phyloP scores from a whole-genome alignment of 192 early-diverging fungal species.

The Diversispora eburnea region DNA sequence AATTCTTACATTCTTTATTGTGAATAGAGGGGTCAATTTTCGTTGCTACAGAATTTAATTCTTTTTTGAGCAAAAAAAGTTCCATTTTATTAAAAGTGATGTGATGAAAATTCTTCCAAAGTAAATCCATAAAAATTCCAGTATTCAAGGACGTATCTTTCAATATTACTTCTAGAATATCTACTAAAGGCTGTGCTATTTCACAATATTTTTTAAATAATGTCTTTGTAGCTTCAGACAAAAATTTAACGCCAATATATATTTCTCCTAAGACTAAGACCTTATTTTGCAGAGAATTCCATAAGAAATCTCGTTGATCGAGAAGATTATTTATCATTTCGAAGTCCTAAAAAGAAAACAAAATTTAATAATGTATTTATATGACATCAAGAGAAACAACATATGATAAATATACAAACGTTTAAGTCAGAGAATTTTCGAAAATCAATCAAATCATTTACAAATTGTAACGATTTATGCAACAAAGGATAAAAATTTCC shows the following conservation, averaged over 20 bases:
- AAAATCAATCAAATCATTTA: constrained; percentile 33
- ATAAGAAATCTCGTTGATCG: constrained; percentile 52
- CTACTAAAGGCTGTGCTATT: constrained; percentile 17
- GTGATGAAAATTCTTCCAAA: constrained; percentile 55
- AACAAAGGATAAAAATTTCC: constrained; percentile 46
- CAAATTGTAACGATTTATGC: constrained; percentile 11
- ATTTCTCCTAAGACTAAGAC: constrained; percentile 50
- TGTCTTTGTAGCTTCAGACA: constrained; percentile 32
- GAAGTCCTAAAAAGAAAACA: no score
- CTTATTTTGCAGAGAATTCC: constrained; percentile 39
- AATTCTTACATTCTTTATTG: not conserved
- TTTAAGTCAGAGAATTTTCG: constrained; percentile 15
- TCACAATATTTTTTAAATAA: constrained; percentile 18
- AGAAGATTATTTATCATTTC: constrained; percentile 42
- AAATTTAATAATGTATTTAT: no score
- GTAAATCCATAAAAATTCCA: constrained; percentile 48
- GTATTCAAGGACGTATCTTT: constrained; percentile 38
- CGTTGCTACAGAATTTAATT: constrained; percentile 30
- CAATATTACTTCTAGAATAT: constrained; percentile 33
- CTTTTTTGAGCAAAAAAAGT: constrained; percentile 43
- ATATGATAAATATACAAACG: not conserved
- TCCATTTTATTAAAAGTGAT: constrained; percentile 43
- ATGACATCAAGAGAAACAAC: no score
- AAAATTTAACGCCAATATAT: constrained; percentile 47
- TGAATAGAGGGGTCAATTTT: not conserved